These are phyloP conservation scores for Arthroderma uncinatum DNA, from an alignment of 2,329 filamentous ascomycete genomes.

Conservation along the genomic window DNA sequence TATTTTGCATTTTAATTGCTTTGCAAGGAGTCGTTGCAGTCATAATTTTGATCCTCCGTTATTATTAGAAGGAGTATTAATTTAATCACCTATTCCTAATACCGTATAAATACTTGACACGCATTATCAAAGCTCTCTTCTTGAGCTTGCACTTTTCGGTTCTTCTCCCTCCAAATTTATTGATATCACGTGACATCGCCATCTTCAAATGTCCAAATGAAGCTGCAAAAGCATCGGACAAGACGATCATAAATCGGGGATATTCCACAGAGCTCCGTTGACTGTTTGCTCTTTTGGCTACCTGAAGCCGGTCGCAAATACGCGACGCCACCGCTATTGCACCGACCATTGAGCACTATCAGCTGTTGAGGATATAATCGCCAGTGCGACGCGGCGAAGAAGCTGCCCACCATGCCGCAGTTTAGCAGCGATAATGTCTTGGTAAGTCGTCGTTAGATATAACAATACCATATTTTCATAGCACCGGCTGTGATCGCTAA, in stretches of 20 bases:
- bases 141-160: neutral
- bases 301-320: neutral
- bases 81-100: too few relatives aligned
- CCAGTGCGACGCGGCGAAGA: slow-evolving; percentile 1
- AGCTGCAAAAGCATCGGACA: neutral
- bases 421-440: slow-evolving; percentile 45
- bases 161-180: neutral
- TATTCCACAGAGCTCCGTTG: neutral
- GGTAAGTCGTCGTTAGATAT: slow-evolving; percentile 25
- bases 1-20: neutral
- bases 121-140: neutral
- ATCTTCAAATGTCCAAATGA: neutral
- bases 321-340: neutral
- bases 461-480: neutral
- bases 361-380: neutral
- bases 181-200: neutral
- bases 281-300: neutral
- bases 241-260: neutral
- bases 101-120: too few relatives aligned
- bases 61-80: too few relatives aligned
- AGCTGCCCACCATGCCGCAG: slow-evolving; percentile 33
- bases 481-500: neutral
- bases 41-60: too few relatives aligned
- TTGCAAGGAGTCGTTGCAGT: too few relatives aligned
- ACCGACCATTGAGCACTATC: neutral